A percentile compares a stretch with the other conserved stretches of the same genome.
Evolutionary conservation across 2,329 filamentous ascomycete genomes (phyloP).

Genomic region (Diplocarpon mali): DNA sequence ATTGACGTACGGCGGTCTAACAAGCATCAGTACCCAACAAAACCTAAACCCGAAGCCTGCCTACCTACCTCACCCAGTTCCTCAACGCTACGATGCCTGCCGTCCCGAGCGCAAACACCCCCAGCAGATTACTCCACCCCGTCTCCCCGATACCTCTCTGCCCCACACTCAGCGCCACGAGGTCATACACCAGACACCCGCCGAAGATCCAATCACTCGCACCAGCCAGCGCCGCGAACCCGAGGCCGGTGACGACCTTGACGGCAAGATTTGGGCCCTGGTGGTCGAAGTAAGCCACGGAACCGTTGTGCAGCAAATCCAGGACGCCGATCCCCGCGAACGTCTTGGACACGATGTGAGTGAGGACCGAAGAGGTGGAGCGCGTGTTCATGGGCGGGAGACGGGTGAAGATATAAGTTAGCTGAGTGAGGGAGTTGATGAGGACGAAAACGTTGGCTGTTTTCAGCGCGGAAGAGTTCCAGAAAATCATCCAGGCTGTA

Average conservation of each 20-base stretch:
- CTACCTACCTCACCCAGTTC: conserved; percentile 40
- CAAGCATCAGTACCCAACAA: conserved; percentile 6
- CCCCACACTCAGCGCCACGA: conserved; percentile 42
- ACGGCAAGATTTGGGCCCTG: conserved; percentile 34
- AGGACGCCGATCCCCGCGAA: conserved; percentile 50
- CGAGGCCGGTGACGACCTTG: conserved; percentile 41
- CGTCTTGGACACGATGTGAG: conserved; percentile 46
- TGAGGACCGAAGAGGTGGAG: conserved; percentile 41
- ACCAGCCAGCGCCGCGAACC: conserved; percentile 38
- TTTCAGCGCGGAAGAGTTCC: conserved; percentile 41
- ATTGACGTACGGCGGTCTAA: conserved; percentile 17
- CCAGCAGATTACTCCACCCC: conserved; percentile 40
- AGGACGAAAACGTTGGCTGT: conserved; percentile 44
- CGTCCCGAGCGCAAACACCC: conserved; percentile 38
- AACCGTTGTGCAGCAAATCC: conserved; percentile 47
- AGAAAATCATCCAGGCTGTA: conserved; percentile 49
- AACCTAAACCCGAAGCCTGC: not conserved
- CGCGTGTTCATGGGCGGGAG: conserved; percentile 38
- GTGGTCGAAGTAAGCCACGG: conserved; percentile 42
- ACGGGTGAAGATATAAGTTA: conserved; percentile 40
- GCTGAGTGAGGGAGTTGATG: conserved; percentile 42
- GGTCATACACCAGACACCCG: conserved; percentile 46
- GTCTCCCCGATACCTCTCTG: conserved; percentile 34
- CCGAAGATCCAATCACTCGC: conserved; percentile 50
- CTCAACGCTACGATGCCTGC: conserved; percentile 41